Conservation (phyloP, 306 rosid species). For the Pyrus communis region DNA sequence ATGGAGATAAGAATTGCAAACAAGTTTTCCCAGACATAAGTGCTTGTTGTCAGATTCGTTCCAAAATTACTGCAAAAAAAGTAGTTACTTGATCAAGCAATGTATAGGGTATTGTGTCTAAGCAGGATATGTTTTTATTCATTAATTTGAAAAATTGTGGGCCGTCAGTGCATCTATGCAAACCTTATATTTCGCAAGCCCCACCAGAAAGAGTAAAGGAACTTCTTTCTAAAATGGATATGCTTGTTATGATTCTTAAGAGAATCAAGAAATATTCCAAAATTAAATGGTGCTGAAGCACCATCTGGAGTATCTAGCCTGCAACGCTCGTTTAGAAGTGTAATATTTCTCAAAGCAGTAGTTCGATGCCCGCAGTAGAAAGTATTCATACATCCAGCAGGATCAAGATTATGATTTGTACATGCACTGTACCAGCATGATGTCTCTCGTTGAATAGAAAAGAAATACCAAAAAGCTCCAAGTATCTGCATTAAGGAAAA, state of each 20-base stretch:
- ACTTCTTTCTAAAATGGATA: conserved; percentile 14
- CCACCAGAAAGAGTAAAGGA: conserved; percentile 35
- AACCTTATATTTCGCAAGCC: conserved; percentile 26
- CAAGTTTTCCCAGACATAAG: too few relatives aligned
- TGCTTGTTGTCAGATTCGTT: too few relatives aligned
- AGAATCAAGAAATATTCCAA: conserved; percentile 11
- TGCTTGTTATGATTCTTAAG: neutral
- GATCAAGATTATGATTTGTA: neutral
- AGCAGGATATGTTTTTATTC: too few relatives aligned
- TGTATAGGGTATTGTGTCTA: too few relatives aligned
- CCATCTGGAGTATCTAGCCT: neutral
- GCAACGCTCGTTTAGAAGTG: neutral
- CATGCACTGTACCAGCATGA: conserved; percentile 21
- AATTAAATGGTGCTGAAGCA: neutral
- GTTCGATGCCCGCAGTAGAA: neutral
- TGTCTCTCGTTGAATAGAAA: conserved; percentile 14
- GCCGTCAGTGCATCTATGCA: too few relatives aligned
- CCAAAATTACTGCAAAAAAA: too few relatives aligned
- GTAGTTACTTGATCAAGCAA: too few relatives aligned
- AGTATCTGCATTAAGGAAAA: conserved; percentile 3
- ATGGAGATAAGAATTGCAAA: too few relatives aligned
- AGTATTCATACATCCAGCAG: neutral
- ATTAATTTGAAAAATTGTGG: too few relatives aligned
- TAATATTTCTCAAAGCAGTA: neutral
- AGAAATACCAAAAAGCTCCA: conserved; percentile 28